Percentiles rank a stretch among this genome's conserved stretches.
These are phyloP conservation scores for Pichia sp. DNA, from an alignment of 1,139 yeast genomes.

Conservation along the genomic window DNA sequence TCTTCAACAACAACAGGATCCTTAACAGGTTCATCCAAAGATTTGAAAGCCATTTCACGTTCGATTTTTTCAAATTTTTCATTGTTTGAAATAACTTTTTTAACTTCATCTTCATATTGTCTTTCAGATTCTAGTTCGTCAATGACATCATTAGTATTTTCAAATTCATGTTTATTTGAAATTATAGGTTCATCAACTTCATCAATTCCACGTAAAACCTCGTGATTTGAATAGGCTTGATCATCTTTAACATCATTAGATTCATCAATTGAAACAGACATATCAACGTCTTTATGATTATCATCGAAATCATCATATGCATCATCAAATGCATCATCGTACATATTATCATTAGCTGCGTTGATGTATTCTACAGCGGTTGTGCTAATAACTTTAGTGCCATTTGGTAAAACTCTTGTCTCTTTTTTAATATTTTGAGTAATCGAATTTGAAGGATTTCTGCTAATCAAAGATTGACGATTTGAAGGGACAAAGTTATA, in stretches of 20 bases:
- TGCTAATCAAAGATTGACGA: not conserved
- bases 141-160: slow-evolving; percentile 15
- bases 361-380: slow-evolving; percentile 13
- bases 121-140: slow-evolving; percentile 27
- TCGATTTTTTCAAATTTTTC: slow-evolving; percentile 21
- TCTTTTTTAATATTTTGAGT: slow-evolving; percentile 10
- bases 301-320: slow-evolving; percentile 15
- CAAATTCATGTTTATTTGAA: not conserved
- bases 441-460: slow-evolving; percentile 3
- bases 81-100: slow-evolving; percentile 22
- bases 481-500: not conserved
- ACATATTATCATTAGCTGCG: slow-evolving; percentile 7
- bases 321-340: slow-evolving; percentile 13
- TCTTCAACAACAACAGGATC: slow-evolving; percentile 15
- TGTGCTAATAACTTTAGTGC: slow-evolving; percentile 17
- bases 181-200: slow-evolving; percentile 4
- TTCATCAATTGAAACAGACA: slow-evolving; percentile 13
- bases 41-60: slow-evolving; percentile 22
- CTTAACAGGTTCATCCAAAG: slow-evolving; percentile 11
- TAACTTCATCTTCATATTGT: slow-evolving; percentile 23
- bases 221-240: not conserved
- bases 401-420: slow-evolving; percentile 15
- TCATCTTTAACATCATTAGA: not conserved
- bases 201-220: slow-evolving; percentile 16
- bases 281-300: slow-evolving; percentile 11